These are phyloP conservation scores for Didymella sp. DNA, from an alignment of 2,329 filamentous ascomycete genomes.

Conservation along the genomic window DNA sequence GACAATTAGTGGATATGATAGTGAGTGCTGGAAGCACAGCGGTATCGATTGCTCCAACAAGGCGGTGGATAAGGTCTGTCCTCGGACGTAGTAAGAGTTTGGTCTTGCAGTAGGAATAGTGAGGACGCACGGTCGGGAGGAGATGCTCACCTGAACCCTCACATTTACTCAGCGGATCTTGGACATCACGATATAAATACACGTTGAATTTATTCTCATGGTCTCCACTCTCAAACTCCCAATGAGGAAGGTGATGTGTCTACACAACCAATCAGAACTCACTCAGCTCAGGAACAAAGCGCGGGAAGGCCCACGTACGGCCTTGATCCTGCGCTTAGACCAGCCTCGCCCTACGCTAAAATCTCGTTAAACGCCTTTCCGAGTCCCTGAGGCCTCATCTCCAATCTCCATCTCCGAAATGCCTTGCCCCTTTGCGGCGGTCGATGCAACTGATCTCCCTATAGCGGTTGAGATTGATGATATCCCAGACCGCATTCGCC, in stretches of 20 bases:
- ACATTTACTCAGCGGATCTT: neutral
- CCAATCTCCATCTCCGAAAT: no score
- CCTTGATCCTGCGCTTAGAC: no score
- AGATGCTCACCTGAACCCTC: neutral
- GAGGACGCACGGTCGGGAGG: neutral
- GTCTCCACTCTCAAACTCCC: neutral
- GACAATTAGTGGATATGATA: neutral
- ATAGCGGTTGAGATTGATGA: no score
- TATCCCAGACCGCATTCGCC: no score
- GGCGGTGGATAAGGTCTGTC: neutral
- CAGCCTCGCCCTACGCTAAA: no score
- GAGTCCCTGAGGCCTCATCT: no score
- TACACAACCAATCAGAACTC: constrained; percentile 1
- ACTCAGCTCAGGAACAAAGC: neutral
- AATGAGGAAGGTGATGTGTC: constrained; percentile 5
- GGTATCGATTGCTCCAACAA: neutral
- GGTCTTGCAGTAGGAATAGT: no score
- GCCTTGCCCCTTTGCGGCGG: no score
- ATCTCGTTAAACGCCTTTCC: no score
- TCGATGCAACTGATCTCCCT: no score
- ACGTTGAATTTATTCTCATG: neutral
- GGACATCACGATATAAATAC: neutral
- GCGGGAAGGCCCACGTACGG: constrained; percentile 2
- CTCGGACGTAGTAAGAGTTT: neutral
- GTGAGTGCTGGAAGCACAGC: constrained; percentile 1